phyloP scores from a whole-genome alignment of 2,329 filamentous ascomycete species.

The Apiospora aurea region DNA sequence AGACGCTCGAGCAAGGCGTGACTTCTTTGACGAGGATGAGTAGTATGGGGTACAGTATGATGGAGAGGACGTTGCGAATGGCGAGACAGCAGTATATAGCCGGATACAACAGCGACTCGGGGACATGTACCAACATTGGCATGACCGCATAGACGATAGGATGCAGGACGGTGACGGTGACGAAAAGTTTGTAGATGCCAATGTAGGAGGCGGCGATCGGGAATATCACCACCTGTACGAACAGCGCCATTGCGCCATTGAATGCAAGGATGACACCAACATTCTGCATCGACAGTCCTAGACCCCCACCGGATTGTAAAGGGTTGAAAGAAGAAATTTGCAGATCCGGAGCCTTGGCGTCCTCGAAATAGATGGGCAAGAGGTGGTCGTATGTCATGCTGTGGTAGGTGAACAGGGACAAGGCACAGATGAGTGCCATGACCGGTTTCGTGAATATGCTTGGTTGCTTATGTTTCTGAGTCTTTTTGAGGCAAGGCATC shows the following conservation, averaged over 20 bases:
- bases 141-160: constrained; percentile 67
- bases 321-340: constrained; percentile 48
- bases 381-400: constrained; percentile 95
- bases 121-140: constrained; percentile 63
- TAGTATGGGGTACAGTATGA: constrained; percentile 70
- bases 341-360: constrained; percentile 61
- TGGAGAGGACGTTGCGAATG: constrained; percentile 66
- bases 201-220: constrained; percentile 64
- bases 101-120: constrained; percentile 56
- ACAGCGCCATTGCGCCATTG: constrained; percentile 64
- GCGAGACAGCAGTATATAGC: constrained; percentile 66
- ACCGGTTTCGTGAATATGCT: constrained; percentile 67
- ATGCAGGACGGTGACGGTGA: constrained; percentile 65
- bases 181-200: constrained; percentile 66
- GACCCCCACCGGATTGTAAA: constrained; percentile 66
- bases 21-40: constrained; percentile 74
- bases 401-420: constrained; percentile 93
- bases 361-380: constrained; percentile 91
- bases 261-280: constrained; percentile 69
- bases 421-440: constrained; percentile 77
- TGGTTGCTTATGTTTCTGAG: constrained; percentile 41
- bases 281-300: constrained; percentile 67
- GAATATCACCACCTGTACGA: constrained; percentile 67
- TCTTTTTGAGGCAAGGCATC: constrained; percentile 35
- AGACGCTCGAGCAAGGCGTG: constrained; percentile 60